A percentile compares a stretch with the other conserved stretches of the same genome.
Evolutionary conservation across 202 grass and related monocot species (phyloP).

Genomic region (Carex sylvatica): DNA sequence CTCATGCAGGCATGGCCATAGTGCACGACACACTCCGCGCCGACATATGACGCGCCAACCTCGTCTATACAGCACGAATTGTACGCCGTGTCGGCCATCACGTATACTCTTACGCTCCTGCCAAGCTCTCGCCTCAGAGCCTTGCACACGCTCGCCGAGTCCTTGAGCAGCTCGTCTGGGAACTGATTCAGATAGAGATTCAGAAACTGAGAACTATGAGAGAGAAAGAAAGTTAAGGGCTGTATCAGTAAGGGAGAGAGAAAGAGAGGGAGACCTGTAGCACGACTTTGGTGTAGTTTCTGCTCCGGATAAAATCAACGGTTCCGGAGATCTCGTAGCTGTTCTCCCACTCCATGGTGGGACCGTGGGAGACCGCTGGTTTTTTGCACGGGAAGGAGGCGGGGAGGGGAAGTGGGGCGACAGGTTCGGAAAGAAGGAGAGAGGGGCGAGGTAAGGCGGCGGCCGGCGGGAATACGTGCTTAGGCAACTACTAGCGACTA

Average conservation of each 20-base stretch:
- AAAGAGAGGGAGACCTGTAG: constrained; percentile 46
- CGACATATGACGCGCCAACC: constrained; percentile 77
- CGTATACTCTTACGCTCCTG: constrained; percentile 48
- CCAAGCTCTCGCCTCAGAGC: constrained; percentile 58
- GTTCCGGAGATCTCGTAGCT: constrained; percentile 67
- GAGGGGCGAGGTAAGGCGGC: not conserved
- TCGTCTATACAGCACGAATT: constrained; percentile 94
- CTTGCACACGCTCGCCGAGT: constrained; percentile 48
- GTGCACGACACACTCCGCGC: constrained; percentile 80
- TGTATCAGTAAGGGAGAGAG: not conserved
- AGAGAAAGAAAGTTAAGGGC: not conserved
- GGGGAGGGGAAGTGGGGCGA: not conserved
- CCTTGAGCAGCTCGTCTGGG: constrained; percentile 88
- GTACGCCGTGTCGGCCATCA: constrained; percentile 89
- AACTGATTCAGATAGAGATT: constrained; percentile 35
- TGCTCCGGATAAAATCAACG: constrained; percentile 43
- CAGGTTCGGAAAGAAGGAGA: not conserved
- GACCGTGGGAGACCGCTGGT: constrained; percentile 21
- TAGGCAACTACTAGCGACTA: too few relatives aligned
- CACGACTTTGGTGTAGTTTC: constrained; percentile 65
- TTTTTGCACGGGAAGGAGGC: not conserved
- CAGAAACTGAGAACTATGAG: not conserved
- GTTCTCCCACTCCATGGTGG: constrained; percentile 47
- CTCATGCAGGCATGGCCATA: constrained; percentile 98
- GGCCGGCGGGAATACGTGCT: not conserved